phyloP scores from a whole-genome alignment of 2,329 filamentous ascomycete genomes.

The Sporothrix pallida region DNA sequence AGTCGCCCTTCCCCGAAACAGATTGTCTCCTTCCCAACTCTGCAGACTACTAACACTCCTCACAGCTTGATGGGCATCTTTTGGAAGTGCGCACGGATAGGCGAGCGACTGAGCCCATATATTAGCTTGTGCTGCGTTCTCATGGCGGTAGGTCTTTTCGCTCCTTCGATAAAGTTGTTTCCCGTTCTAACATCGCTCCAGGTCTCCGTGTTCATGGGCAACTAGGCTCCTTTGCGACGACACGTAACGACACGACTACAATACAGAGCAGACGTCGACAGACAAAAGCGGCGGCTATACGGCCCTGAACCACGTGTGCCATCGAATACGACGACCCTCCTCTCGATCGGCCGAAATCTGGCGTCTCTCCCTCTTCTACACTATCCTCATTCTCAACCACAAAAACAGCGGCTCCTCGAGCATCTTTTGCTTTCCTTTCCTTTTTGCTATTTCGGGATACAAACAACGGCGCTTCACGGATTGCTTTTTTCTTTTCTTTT shows the following conservation, averaged over 20 bases:
- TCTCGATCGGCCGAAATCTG: no score
- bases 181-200: neutral
- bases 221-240: conserved; percentile 19
- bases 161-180: conserved; percentile 8
- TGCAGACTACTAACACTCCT: neutral
- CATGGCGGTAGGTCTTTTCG: conserved; percentile 73
- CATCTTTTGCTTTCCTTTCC: neutral
- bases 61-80: conserved; percentile 79
- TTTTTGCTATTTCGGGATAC: conserved; percentile 1
- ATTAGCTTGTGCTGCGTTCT: conserved; percentile 90
- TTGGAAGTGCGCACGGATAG: conserved; percentile 94
- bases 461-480: conserved; percentile 13
- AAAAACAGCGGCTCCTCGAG: neutral
- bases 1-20: conserved; percentile 43
- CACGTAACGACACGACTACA: neutral
- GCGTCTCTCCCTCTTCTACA: neutral
- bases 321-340: neutral
- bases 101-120: conserved; percentile 92
- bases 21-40: neutral
- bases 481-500: neutral
- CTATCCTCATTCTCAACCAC: neutral
- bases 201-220: conserved; percentile 37
- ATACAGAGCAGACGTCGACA: neutral
- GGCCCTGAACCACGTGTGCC: neutral
- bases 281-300: neutral